phyloP scores from a whole-genome alignment of 805 yeast species.

The Tetrapisispora taiwanensis region DNA sequence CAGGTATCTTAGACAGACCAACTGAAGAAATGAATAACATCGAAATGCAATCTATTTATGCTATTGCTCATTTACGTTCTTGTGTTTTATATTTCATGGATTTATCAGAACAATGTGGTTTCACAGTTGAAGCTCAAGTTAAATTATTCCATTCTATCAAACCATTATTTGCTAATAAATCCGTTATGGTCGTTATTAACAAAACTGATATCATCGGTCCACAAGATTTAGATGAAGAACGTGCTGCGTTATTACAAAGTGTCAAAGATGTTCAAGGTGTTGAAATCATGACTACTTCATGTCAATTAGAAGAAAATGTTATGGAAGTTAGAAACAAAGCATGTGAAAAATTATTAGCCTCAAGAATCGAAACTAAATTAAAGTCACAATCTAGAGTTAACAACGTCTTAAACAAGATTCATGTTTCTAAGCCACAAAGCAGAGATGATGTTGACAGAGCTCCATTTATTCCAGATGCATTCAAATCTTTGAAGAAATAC shows the following conservation, averaged over 20 bases:
- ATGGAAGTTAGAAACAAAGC: constrained; percentile 95
- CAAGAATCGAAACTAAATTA: constrained; percentile 93
- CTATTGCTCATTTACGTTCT: constrained; percentile 95
- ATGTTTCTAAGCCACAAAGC: constrained; percentile 80
- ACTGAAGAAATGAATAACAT: constrained; percentile 99
- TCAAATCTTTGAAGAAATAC: constrained; percentile 49
- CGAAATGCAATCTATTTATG: constrained; percentile 98
- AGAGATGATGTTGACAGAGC: constrained; percentile 80
- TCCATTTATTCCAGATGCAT: constrained; percentile 75
- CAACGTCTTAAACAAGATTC: constrained; percentile 88
- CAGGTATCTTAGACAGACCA: constrained; percentile 97
- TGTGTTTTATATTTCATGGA: constrained; percentile 97
- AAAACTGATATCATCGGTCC: constrained; percentile 83
- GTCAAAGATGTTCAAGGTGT: constrained; percentile 65
- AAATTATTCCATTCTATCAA: constrained; percentile 93
- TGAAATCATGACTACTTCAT: constrained; percentile 86
- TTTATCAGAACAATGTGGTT: constrained; percentile 97
- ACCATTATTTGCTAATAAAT: constrained; percentile 93
- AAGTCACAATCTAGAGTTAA: constrained; percentile 84
- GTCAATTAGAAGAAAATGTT: constrained; percentile 87
- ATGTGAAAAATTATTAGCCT: constrained; percentile 89
- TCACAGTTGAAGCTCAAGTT: constrained; percentile 93
- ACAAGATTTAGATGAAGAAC: constrained; percentile 72
- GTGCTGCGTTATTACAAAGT: constrained; percentile 59
- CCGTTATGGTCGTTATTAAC: constrained; percentile 91